Conservation (phyloP, 2,329 filamentous ascomycete genomes). For the Cordyceps farinosa region DNA sequence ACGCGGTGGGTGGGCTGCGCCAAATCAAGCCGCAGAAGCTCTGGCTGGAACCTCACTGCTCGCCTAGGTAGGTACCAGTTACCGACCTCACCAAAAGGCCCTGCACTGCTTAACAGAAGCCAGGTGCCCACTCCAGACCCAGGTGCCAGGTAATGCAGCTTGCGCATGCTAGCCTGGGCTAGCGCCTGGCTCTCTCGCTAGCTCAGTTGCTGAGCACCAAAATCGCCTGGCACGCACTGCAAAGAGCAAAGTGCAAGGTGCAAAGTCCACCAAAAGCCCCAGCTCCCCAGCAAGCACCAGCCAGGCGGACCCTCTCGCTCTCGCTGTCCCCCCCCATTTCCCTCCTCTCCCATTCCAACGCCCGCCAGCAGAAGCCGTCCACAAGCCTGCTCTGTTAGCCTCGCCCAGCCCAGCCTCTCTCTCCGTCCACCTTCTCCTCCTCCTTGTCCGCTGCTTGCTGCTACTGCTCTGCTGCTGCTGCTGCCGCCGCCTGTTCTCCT, state of each 20-base stretch:
- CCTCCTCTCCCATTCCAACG: constrained; percentile 7
- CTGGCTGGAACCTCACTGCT: too few species aligned
- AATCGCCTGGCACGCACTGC: background rate
- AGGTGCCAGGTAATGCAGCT: too few species aligned
- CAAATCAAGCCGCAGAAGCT: too few species aligned
- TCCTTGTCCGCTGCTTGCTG: constrained; percentile 5
- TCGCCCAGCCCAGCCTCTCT: constrained; percentile 5
- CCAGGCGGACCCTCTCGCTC: constrained; percentile 1
- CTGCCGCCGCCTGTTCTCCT: background rate
- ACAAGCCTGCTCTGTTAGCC: background rate
- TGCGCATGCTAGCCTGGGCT: background rate
- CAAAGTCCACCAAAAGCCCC: background rate
- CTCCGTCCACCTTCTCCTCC: constrained; percentile 3
- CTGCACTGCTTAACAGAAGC: too few species aligned
- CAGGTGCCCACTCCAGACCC: too few species aligned
- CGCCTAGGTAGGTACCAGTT: too few species aligned
- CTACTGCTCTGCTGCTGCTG: background rate
- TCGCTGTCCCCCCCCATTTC: background rate
- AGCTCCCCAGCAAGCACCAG: constrained; percentile 1
- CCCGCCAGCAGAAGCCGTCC: background rate
- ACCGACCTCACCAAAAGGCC: too few species aligned
- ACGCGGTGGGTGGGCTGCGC: background rate
- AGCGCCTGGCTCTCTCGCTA: background rate
- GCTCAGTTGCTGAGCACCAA: background rate
- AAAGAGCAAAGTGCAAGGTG: too few species aligned